A percentile compares a stretch with the other conserved stretches of the same genome.
These are phyloP conservation scores for Gloeopeniophorella convolvens DNA, from an alignment of 768 basidiomycete species.

Conservation along the genomic window DNA sequence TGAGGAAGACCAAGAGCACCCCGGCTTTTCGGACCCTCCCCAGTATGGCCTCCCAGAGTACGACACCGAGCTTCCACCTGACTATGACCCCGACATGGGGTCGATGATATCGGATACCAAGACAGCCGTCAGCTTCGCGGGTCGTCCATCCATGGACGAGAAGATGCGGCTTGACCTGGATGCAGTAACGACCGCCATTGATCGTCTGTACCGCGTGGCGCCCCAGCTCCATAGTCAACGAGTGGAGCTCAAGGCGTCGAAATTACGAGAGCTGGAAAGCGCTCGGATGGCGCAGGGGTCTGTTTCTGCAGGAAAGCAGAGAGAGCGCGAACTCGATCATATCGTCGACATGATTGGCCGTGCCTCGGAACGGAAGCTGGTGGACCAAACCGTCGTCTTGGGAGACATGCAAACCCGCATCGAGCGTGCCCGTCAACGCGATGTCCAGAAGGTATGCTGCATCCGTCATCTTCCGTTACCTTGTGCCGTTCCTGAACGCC, in stretches of 20 bases:
- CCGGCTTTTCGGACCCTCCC: slow-evolving; percentile 2
- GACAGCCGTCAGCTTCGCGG: slow-evolving; percentile 7
- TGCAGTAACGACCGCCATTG: slow-evolving; percentile 80
- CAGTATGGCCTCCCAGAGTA: slow-evolving; percentile 27
- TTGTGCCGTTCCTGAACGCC: slow-evolving; percentile 4
- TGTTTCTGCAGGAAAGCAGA: slow-evolving; percentile 38
- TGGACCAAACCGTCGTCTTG: slow-evolving; percentile 63
- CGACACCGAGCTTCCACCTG: slow-evolving; percentile 28
- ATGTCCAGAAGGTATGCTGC: slow-evolving; percentile 53
- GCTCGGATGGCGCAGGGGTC: slow-evolving; percentile 43
- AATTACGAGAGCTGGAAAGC: slow-evolving; percentile 66
- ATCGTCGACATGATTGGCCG: slow-evolving; percentile 66
- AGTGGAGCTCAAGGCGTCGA: slow-evolving; percentile 74
- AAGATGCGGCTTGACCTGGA: slow-evolving; percentile 87
- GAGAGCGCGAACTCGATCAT: slow-evolving; percentile 58
- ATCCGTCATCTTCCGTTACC: neutral
- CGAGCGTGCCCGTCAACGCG: slow-evolving; percentile 51
- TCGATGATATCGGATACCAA: slow-evolving; percentile 12
- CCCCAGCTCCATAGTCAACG: slow-evolving; percentile 91
- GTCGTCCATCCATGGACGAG: slow-evolving; percentile 40
- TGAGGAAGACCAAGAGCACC: slow-evolving; percentile 5
- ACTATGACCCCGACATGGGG: slow-evolving; percentile 24
- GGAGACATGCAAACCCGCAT: slow-evolving; percentile 48
- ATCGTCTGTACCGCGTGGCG: slow-evolving; percentile 75
- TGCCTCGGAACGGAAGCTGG: slow-evolving; percentile 60